Evolutionary conservation across 345 rosid genomes (phyloP).

Genomic region (Chamaenerion angustifolium): DNA sequence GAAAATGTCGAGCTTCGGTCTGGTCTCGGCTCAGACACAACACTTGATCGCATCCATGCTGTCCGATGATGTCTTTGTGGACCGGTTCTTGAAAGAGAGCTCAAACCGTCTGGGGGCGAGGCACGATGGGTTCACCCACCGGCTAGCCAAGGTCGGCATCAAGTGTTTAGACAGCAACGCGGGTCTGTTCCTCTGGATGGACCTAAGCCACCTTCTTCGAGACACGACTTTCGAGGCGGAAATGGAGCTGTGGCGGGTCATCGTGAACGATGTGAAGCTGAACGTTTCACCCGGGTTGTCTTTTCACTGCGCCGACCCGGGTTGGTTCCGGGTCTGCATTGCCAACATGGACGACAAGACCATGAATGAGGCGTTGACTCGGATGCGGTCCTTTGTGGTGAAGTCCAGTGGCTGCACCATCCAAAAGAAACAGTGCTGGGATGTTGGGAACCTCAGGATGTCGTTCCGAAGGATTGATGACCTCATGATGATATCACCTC

Average conservation of each 20-base stretch:
- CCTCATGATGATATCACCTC: conserved; percentile 49
- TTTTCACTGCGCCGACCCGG: conserved; percentile 66
- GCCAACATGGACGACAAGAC: conserved; percentile 82
- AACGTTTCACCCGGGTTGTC: conserved; percentile 88
- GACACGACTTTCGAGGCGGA: conserved; percentile 41
- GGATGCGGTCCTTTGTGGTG: conserved; percentile 39
- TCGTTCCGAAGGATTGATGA: conserved; percentile 40
- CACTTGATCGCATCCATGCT: conserved; percentile 54
- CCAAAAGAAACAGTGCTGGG: conserved; percentile 40
- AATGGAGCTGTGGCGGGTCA: conserved; percentile 46
- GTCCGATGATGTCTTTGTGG: conserved; percentile 54
- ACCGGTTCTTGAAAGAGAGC: conserved; percentile 39
- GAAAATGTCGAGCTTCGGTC: conserved; percentile 92
- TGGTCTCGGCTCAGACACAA: conserved; percentile 82
- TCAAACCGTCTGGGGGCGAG: conserved; percentile 35
- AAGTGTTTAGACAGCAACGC: conserved; percentile 55
- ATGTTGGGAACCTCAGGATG: conserved; percentile 32
- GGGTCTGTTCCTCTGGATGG: conserved; percentile 82
- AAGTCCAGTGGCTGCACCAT: conserved; percentile 17
- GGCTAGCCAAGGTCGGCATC: conserved; percentile 44
- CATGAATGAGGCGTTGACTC: conserved; percentile 53
- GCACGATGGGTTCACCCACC: conserved; percentile 28
- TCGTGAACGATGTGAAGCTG: conserved; percentile 67
- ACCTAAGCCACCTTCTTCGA: conserved; percentile 41
- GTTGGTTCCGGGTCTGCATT: conserved; percentile 91